phyloP scores from a whole-genome alignment of 1,284 basidiomycete genomes.

The Ceratobasidium sp. region DNA sequence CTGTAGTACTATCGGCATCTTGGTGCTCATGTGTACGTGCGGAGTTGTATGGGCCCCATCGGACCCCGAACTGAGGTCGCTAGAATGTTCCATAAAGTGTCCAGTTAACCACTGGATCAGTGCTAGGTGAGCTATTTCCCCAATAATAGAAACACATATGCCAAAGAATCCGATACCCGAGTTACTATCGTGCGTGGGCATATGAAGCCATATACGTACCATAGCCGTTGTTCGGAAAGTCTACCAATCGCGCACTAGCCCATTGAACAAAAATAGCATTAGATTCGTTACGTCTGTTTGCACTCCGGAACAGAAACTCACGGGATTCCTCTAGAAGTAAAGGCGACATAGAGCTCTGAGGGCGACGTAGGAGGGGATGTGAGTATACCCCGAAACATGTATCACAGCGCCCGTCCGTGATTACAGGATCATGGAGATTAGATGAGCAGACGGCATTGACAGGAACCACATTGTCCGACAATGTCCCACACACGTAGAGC shows the following conservation, averaged over 20 bases:
- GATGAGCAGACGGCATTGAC: conserved; percentile 3
- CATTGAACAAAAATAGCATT: no score
- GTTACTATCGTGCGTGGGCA: no score
- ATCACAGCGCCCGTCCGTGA: neutral
- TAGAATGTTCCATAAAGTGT: conserved; percentile 58
- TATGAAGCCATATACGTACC: conserved; percentile 9
- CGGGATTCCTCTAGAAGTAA: conserved; percentile 76
- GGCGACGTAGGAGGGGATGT: neutral
- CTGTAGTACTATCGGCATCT: conserved; percentile 77
- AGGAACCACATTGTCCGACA: conserved; percentile 6
- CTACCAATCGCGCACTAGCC: conserved; percentile 62
- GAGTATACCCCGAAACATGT: conserved; percentile 8
- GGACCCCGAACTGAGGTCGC: neutral
- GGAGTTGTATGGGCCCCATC: conserved; percentile 43
- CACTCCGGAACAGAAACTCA: conserved; percentile 59
- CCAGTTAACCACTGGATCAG: conserved; percentile 69
- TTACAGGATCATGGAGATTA: conserved; percentile 18
- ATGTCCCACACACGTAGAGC: neutral
- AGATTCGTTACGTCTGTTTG: no score
- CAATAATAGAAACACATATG: conserved; percentile 35
- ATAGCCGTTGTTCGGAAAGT: conserved; percentile 47
- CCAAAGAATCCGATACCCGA: neutral
- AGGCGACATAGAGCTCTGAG: conserved; percentile 71
- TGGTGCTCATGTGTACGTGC: conserved; percentile 63
- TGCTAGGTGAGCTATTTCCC: conserved; percentile 52